Evolutionary conservation across 148 eudicot genomes (phyloP), one percentile per base, ranked within the genome.

Genomic region (Salicornia ramosissima): DNA sequence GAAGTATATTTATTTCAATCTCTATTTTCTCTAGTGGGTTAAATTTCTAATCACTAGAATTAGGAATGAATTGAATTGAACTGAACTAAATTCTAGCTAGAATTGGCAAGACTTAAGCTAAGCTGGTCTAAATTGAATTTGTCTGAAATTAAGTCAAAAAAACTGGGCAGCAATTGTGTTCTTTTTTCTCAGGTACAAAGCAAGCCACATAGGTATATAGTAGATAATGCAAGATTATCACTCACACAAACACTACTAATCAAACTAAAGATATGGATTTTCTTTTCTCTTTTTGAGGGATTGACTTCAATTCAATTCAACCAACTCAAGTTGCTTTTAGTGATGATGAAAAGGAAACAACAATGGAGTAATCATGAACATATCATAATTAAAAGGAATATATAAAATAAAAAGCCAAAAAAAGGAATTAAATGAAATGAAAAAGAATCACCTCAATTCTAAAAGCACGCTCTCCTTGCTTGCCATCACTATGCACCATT

Each of bases 381-480:
- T 39, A 19, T 63, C 31, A 34, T 40, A n/a, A n/a, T n/a, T n/a
- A n/a, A n/a, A n/a, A 24, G 21, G 12, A 15, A 31, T 11, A 39
- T 12, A 63, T 2, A 40, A 15, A 70, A 53, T 18, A 43, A 39
- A 73, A 55, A 28, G 47, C 29, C 30, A 59, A 63, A 59, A 63
- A 56, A 59, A 46, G 30, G 52, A 24, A 73, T 12, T 64, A 68
- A 69, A 69, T 65, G 77, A 64, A 67, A 36, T 4, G 40, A 16
- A 30, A 2, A 46, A 2, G 26, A 3, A 36, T 36, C 8, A 91
- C 97, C 98, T 93, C 89, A 39, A 83, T 78, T 65, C 96, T 81
- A 77, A 94, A 94, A 33, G 97, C 90, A 8, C 96, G 90, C 68
- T 94, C 96, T 36, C 91, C 89, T 67, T 83, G 90, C 73, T 87